phyloP scores from a whole-genome alignment of 2,329 filamentous ascomycete species.

The Macrophomina phaseolina region DNA sequence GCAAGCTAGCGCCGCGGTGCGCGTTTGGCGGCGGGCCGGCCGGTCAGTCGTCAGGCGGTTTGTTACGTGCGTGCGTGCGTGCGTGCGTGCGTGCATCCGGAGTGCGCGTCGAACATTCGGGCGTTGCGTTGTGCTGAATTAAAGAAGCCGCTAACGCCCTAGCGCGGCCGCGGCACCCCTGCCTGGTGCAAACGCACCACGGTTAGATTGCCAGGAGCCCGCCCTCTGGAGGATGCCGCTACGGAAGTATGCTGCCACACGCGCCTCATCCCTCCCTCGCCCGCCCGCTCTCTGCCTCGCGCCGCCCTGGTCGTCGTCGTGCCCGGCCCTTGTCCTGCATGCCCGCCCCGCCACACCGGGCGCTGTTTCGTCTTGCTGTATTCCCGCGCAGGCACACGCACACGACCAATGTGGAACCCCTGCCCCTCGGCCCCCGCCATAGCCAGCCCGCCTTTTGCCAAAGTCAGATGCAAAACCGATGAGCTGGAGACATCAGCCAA shows the following conservation, averaged over 20 bases:
- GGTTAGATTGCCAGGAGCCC: conserved; percentile 16
- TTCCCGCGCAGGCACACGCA: conserved; percentile 11
- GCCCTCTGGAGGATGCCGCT: background rate
- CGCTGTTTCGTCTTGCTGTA: conserved; percentile 17
- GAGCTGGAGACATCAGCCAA: conserved; percentile 21
- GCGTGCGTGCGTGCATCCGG: background rate
- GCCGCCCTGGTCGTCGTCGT: no score
- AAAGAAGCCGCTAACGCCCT: conserved; percentile 11
- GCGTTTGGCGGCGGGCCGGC: conserved; percentile 5
- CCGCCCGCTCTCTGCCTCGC: background rate
- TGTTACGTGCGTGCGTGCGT: background rate
- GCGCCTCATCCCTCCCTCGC: background rate
- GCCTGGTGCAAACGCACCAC: background rate
- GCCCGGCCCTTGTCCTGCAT: background rate
- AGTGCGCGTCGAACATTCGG: background rate
- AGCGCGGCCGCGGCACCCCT: conserved; percentile 8
- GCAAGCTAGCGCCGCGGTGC: background rate
- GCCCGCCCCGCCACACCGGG: conserved; percentile 10
- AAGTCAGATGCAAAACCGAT: conserved; percentile 22
- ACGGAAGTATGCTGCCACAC: background rate
- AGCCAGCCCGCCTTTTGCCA: conserved; percentile 15
- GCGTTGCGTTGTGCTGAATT: conserved; percentile 8
- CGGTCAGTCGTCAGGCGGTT: conserved; percentile 7
- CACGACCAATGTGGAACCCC: conserved; percentile 1
- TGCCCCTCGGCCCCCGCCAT: conserved; percentile 17